Evolutionary conservation across 257 asterid species (phyloP).

Genomic region (Hygrophila difformis): DNA sequence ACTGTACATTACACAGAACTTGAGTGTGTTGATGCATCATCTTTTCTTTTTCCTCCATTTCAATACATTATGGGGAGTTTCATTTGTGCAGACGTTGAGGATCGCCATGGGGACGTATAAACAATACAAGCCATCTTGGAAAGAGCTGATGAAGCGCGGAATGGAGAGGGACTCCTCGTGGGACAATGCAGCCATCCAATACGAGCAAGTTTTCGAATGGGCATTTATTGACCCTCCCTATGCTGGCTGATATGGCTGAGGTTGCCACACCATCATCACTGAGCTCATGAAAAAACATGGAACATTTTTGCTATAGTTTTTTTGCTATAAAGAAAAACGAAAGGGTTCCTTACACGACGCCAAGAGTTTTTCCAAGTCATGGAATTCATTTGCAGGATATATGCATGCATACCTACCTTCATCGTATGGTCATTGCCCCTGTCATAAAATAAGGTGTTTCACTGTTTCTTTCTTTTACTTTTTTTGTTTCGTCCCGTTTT

Average conservation of each 20-base stretch:
- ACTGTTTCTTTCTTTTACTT: too few species aligned
- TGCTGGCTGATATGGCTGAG: slow-evolving; percentile 59
- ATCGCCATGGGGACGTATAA: slow-evolving; percentile 71
- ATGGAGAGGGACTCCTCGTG: slow-evolving; percentile 80
- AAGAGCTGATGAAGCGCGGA: slow-evolving; percentile 77
- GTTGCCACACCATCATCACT: too few species aligned
- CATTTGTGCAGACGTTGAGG: slow-evolving; percentile 52
- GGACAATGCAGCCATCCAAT: slow-evolving; percentile 79
- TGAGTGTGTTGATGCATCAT: slow-evolving; percentile 34
- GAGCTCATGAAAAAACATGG: too few species aligned
- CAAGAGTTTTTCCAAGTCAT: too few species aligned
- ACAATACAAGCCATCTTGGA: slow-evolving; percentile 74
- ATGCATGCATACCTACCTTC: too few species aligned
- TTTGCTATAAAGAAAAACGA: too few species aligned
- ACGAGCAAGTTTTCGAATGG: slow-evolving; percentile 86
- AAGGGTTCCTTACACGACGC: too few species aligned
- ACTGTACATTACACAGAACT: slow-evolving; percentile 78
- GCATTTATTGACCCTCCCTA: slow-evolving; percentile 79
- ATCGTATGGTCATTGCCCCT: too few species aligned
- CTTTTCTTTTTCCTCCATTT: background rate
- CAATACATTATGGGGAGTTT: background rate
- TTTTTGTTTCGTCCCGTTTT: too few species aligned
- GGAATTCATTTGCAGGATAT: too few species aligned
- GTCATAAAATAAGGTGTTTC: too few species aligned
- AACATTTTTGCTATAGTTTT: too few species aligned